Percentiles rank a stretch among this genome's conserved stretches.
phyloP scores from a whole-genome alignment of 2,329 filamentous ascomycete species.

The Juglanconis juglandina region DNA sequence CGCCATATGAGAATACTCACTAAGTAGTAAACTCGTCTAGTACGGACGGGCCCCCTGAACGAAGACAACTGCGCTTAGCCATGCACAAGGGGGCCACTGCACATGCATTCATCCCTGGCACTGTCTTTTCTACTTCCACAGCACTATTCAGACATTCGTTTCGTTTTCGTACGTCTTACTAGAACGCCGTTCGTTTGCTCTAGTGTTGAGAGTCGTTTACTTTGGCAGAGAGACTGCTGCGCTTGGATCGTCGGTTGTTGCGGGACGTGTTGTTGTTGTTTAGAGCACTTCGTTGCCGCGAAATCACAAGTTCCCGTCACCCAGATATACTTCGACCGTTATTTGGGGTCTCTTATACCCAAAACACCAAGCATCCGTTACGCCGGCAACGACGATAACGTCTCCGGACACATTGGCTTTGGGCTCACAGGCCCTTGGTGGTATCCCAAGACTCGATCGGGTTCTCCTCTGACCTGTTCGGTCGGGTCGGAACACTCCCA shows the following conservation, averaged over 20 bases:
- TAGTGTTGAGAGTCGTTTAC: not conserved
- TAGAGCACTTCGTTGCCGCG: not conserved
- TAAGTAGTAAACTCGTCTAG: not conserved
- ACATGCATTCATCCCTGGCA: constrained; percentile 3
- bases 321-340: not conserved
- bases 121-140: constrained; percentile 15
- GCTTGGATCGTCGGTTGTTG: not conserved
- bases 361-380: not conserved
- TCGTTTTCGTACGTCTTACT: constrained; percentile 10
- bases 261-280: not conserved
- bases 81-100: constrained; percentile 9
- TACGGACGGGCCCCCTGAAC: not conserved
- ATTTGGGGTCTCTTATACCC: not conserved
- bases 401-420: not conserved
- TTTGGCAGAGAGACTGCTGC: no score
- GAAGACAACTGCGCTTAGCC: not conserved
- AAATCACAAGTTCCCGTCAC: not conserved
- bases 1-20: constrained; percentile 20
- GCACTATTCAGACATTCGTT: constrained; percentile 26
- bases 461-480: not conserved
- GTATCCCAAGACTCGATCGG: not conserved
- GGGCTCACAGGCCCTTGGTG: not conserved
- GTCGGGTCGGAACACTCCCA: not conserved
- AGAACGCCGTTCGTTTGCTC: not conserved
- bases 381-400: not conserved